These are phyloP conservation scores for Pharnaceum exiguum DNA, from an alignment of 148 eudicot genomes.

Conservation along the genomic window DNA sequence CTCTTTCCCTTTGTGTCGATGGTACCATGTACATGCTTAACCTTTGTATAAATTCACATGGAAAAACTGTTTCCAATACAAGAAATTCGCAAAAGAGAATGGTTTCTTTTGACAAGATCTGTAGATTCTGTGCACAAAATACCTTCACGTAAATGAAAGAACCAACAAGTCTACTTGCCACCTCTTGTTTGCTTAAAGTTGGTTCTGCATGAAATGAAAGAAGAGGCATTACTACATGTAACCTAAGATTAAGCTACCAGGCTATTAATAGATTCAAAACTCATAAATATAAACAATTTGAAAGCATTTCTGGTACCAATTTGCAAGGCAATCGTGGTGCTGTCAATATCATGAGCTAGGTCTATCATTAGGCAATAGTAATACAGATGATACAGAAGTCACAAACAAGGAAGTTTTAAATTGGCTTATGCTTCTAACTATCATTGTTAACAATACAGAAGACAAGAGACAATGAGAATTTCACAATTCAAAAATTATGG, in stretches of 20 bases:
- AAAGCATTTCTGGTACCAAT: background rate
- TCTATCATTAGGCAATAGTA: background rate
- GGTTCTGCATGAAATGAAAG: conserved; percentile 53
- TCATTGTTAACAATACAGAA: no score
- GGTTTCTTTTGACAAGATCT: background rate
- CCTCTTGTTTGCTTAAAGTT: conserved; percentile 58
- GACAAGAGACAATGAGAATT: no score
- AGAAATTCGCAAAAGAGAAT: no score
- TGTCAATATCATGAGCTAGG: background rate
- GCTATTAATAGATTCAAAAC: background rate
- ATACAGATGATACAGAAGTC: background rate
- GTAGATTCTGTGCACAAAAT: background rate
- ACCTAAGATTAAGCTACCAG: background rate
- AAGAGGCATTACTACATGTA: conserved; percentile 2
- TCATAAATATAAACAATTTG: background rate
- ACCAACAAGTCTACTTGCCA: conserved; percentile 70
- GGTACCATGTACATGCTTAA: no score
- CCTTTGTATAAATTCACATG: background rate
- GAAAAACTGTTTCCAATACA: no score
- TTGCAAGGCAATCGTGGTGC: background rate
- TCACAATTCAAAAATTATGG: no score
- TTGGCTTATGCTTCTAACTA: no score
- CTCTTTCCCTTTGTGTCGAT: background rate
- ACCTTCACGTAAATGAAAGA: conserved; percentile 77
- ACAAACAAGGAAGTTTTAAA: no score